These are phyloP conservation scores for Pythium angustatum DNA, from an alignment of 352 stramenopile species.

Conservation along the genomic window DNA sequence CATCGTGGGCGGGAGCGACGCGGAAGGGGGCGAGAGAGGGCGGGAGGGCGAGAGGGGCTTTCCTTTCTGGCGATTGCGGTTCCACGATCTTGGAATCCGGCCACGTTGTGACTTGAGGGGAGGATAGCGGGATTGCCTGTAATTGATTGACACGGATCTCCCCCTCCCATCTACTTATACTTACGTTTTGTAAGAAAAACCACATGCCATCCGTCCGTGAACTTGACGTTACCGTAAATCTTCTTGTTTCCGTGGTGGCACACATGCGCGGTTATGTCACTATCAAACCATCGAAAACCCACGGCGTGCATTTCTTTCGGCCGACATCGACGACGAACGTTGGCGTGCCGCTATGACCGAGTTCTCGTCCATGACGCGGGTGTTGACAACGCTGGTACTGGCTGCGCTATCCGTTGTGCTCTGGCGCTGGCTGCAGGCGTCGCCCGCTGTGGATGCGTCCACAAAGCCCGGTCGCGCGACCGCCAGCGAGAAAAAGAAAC, in stretches of 20 bases:
- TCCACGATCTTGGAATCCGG: constrained; percentile 2
- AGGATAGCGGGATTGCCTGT: constrained; percentile 12
- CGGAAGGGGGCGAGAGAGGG: background rate
- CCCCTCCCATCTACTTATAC: background rate
- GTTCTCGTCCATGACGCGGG: constrained; percentile 23
- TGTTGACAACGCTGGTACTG: constrained; percentile 20
- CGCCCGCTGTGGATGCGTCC: background rate
- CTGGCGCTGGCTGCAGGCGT: constrained; percentile 22
- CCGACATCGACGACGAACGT: background rate
- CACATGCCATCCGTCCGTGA: background rate
- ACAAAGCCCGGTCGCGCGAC: background rate
- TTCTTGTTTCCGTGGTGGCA: background rate
- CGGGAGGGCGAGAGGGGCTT: background rate
- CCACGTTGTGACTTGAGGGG: constrained; percentile 10
- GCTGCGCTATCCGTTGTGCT: constrained; percentile 13
- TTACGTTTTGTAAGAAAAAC: background rate
- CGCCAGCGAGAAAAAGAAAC: constrained; percentile 23
- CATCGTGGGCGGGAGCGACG: constrained; percentile 9
- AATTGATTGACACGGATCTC: background rate
- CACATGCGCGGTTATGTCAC: background rate
- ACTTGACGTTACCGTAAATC: constrained; percentile 6
- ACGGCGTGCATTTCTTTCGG: background rate
- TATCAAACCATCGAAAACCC: constrained; percentile 1
- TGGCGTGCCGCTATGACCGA: constrained; percentile 12
- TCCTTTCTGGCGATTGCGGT: background rate